Evolutionary conservation across 495 filamentous ascomycete species (phyloP).

Genomic region (Cryomyces minteri): DNA sequence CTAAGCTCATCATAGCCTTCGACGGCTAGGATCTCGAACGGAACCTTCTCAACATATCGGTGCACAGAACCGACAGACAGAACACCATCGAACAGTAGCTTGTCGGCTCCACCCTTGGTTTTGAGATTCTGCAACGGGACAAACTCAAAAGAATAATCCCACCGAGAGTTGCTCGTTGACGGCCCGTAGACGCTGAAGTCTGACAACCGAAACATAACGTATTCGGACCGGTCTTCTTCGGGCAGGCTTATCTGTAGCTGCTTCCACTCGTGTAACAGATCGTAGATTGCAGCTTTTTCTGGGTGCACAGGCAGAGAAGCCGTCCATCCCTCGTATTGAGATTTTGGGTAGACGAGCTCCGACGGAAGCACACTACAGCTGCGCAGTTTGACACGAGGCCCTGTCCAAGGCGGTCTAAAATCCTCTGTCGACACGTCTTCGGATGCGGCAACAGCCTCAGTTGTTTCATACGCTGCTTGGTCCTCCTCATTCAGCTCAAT

Average conservation of each 20-base stretch:
- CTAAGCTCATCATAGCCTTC: constrained; percentile 38
- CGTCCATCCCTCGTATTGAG: constrained; percentile 1
- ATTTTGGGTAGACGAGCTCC: constrained; percentile 1
- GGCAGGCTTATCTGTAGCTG: neutral
- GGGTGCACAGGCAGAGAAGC: neutral
- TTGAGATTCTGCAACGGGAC: constrained; percentile 9
- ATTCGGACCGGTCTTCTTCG: neutral
- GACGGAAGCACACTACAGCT: too few relatives aligned
- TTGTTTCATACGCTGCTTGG: too few relatives aligned
- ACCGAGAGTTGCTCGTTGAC: neutral
- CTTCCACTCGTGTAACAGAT: neutral
- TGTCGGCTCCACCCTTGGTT: neutral
- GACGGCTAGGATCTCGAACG: constrained; percentile 38
- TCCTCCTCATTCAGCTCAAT: too few relatives aligned
- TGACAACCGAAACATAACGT: constrained; percentile 6
- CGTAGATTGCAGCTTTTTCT: neutral
- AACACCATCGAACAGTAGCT: constrained; percentile 35
- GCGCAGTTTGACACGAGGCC: too few relatives aligned
- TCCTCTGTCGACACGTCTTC: too few relatives aligned
- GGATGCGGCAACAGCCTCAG: too few relatives aligned
- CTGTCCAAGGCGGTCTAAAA: too few relatives aligned
- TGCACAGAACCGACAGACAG: constrained; percentile 24
- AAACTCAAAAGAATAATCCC: constrained; percentile 4
- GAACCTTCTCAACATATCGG: constrained; percentile 32
- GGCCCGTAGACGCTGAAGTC: constrained; percentile 13